Evolutionary conservation across 1,139 yeast genomes (phyloP).

Genomic region (Pneumocystis sp.): DNA sequence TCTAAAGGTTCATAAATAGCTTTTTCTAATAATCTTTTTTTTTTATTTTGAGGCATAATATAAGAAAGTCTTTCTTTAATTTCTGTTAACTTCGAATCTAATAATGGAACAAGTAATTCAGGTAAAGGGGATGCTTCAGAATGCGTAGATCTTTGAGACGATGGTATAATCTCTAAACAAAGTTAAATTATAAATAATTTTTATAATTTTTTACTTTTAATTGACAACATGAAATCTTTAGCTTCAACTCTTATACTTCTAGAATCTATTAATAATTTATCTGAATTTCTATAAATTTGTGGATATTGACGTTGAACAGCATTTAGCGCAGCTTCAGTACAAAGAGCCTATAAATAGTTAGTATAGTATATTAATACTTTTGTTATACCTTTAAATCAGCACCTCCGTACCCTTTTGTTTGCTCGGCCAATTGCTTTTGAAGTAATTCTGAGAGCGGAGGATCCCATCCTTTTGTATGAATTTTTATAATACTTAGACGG

Average conservation of each 20-base stretch:
- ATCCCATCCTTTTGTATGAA: conserved; percentile 82
- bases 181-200: neutral
- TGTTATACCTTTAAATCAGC: conserved; percentile 41
- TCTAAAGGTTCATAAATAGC: conserved; percentile 47
- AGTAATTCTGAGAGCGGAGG: conserved; percentile 51
- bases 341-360: conserved; percentile 50
- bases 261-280: conserved; percentile 63
- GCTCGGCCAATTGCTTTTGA: conserved; percentile 50
- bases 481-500: conserved; percentile 58
- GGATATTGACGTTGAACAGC: conserved; percentile 88
- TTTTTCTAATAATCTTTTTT: conserved; percentile 49
- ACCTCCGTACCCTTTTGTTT: conserved; percentile 96
- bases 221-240: conserved; percentile 71
- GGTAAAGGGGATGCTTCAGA: conserved; percentile 70
- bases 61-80: conserved; percentile 38
- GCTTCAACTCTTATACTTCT: conserved; percentile 60
- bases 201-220: conserved; percentile 34
- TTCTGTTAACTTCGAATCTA: conserved; percentile 35
- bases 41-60: conserved; percentile 51
- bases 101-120: conserved; percentile 47
- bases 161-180: conserved; percentile 52
- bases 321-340: conserved; percentile 89
- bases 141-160: conserved; percentile 75
- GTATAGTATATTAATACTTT: neutral
- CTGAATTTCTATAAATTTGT: conserved; percentile 68